These are phyloP conservation scores for Yamadazyma mexicana DNA, from an alignment of 1,139 yeast species.

Conservation along the genomic window DNA sequence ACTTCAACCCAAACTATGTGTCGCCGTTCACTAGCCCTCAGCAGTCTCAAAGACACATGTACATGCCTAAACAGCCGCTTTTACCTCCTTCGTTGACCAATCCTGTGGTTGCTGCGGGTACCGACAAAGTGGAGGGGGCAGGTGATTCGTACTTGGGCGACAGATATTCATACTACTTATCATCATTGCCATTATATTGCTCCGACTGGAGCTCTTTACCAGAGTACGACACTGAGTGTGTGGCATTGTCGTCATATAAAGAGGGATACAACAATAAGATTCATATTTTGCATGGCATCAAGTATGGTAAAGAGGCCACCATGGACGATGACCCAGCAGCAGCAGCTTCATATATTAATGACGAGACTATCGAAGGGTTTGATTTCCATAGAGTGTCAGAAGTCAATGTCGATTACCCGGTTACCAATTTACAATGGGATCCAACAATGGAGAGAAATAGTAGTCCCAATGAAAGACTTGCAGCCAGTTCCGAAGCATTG, in stretches of 20 bases:
- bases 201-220: conserved; percentile 61
- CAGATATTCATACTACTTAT: conserved; percentile 55
- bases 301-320: conserved; percentile 28
- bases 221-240: conserved; percentile 42
- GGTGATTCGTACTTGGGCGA: not conserved
- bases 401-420: conserved; percentile 58
- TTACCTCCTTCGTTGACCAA: not conserved
- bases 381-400: conserved; percentile 55
- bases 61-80: conserved; percentile 3
- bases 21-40: conserved; percentile 4
- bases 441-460: conserved; percentile 38
- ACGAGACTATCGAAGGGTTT: conserved; percentile 36
- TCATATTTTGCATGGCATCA: conserved; percentile 45
- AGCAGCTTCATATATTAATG: conserved; percentile 2
- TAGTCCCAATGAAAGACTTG: conserved; percentile 45
- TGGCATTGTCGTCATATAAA: conserved; percentile 68
- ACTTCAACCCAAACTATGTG: conserved; percentile 3
- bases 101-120: not conserved
- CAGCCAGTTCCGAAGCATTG: conserved; percentile 71
- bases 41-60: conserved; percentile 1
- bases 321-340: conserved; percentile 1
- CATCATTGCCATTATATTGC: conserved; percentile 64
- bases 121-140: not conserved
- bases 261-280: conserved; percentile 67
- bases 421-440: conserved; percentile 74